Conservation (phyloP, 495 filamentous ascomycete genomes). For the Amphirosellinia nigrospora region DNA sequence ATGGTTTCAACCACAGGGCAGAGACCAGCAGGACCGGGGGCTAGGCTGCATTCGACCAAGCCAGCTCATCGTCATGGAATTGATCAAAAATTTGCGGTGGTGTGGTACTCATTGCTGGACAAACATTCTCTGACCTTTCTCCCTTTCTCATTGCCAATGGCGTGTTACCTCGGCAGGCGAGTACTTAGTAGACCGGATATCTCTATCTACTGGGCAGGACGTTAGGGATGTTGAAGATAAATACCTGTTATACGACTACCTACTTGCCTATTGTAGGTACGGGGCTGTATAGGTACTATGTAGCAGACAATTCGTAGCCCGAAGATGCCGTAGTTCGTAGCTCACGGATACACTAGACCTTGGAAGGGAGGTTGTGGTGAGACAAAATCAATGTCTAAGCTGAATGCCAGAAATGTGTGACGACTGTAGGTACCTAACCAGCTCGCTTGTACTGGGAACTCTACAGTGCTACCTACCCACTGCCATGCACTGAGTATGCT, state of each 20-base stretch:
- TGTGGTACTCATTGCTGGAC: neutral
- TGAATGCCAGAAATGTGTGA: neutral
- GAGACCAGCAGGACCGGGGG: neutral
- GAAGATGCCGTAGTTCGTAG: constrained; percentile 18
- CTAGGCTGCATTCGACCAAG: constrained; percentile 23
- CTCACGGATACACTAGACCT: neutral
- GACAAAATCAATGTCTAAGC: neutral
- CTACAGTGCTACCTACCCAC: neutral
- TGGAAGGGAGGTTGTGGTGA: neutral
- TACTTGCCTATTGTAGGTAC: too few relatives aligned
- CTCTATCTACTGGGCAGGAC: neutral
- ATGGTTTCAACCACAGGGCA: constrained; percentile 9
- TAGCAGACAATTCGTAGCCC: neutral
- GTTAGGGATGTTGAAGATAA: neutral
- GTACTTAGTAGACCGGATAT: neutral
- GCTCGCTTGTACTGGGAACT: neutral
- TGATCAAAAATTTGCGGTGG: constrained; percentile 24
- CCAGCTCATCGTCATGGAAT: constrained; percentile 25
- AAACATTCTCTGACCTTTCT: neutral
- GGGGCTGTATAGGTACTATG: too few relatives aligned
- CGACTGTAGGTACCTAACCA: neutral
- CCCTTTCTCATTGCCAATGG: neutral
- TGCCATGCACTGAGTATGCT: neutral
- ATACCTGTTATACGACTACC: neutral
- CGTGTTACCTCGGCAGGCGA: neutral